Evolutionary conservation across 2,329 filamentous ascomycete genomes (phyloP), one percentile per base, ranked within the genome.

Genomic region (Talaromyces sp.): DNA sequence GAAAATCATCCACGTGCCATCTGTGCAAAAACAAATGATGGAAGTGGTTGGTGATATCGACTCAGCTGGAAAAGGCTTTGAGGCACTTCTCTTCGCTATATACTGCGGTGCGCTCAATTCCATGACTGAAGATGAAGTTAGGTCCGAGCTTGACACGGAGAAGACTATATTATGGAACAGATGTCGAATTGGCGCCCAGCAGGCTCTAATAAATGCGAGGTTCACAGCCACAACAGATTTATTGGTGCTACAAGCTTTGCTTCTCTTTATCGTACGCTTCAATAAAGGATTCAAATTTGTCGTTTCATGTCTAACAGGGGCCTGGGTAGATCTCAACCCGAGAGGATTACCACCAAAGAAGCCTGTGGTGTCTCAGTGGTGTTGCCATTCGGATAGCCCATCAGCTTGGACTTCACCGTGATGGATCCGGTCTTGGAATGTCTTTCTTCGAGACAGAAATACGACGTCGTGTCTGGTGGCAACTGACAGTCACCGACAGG

Each of bases 11-110:
- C 88, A 91, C 22, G 82, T 85, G 0, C 86, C 86, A 0, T 88
- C 82, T 0, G 75, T 89, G 0, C 87, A 90, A 68, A 77, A 76
- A n/a, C 82, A 82, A 57, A 82, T 91, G 47, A 82, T 90, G 56
- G 84, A 86, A 61, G 86, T 85, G 5, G 82, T 82, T 36, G 80
- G 82, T 2, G 80, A 85, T 58, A 71, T 85, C 4, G 74, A 80
- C 28, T 82, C 81, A 63, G 81, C 86, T 4, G 76, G 80, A 1
- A 81, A 80, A 58, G 81, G 80, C 11, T 79, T 89, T 19, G 86
- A 90, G 68, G 85, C 85, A 0, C 78, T 91, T 53, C 85, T 91
- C 82, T 90, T 91, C 71, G 78, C 84, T 65, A 88, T 91, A 51
- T 91, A 90, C 69, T 81, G 80, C 61, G 81, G 87, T 69, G 81